Evolutionary conservation across 164 flowering plant species (phyloP).

Genomic region (Santalum album): DNA sequence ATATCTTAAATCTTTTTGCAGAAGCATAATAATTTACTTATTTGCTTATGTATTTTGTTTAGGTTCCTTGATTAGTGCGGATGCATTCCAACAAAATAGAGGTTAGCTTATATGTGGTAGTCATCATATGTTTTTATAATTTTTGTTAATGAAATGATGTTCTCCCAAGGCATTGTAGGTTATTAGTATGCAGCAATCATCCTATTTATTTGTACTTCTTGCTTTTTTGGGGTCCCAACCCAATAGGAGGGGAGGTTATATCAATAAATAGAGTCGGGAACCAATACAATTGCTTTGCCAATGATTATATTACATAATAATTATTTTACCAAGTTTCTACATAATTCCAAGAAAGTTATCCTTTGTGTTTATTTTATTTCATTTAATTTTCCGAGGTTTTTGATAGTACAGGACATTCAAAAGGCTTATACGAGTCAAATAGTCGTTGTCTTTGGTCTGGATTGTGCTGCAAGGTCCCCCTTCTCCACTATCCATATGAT

Average conservation of each 20-base stretch:
- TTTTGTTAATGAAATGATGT: too few relatives aligned
- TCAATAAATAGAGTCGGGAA: too few relatives aligned
- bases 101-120: slow-evolving; percentile 36
- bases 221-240: too few relatives aligned
- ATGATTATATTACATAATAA: too few relatives aligned
- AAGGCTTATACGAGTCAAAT: slow-evolving; percentile 99
- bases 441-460: slow-evolving; percentile 97
- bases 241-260: too few relatives aligned
- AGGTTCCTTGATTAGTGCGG: slow-evolving; percentile 97
- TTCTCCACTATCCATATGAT: neutral
- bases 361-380: too few relatives aligned
- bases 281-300: too few relatives aligned
- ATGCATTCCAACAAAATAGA: slow-evolving; percentile 99
- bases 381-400: neutral
- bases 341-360: too few relatives aligned
- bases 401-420: slow-evolving; percentile 70
- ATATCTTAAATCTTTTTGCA: neutral
- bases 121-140: neutral
- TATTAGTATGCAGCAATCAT: too few relatives aligned
- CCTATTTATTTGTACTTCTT: too few relatives aligned
- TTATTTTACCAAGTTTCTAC: too few relatives aligned
- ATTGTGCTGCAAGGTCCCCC: slow-evolving; percentile 92
- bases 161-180: too few relatives aligned
- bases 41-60: slow-evolving; percentile 6
- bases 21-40: neutral